Evolutionary conservation across 2,329 filamentous ascomycete species (phyloP).

Genomic region (Botrytis elliptica): DNA sequence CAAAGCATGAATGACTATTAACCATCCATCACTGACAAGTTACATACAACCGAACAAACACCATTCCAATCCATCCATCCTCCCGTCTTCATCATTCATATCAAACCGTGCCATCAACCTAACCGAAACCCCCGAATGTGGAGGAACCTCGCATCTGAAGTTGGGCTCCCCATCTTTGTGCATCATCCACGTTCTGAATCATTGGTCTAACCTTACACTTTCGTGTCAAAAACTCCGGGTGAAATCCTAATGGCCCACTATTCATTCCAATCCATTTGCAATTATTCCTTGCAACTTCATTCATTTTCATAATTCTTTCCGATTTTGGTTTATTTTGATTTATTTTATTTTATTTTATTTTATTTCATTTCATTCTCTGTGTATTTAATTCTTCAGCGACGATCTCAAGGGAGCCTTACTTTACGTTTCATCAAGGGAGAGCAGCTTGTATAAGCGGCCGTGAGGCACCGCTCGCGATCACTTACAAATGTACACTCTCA

Average conservation of each 20-base stretch:
- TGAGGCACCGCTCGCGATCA: conserved; percentile 12
- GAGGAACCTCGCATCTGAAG: conserved; percentile 15
- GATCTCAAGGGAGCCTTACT: conserved; percentile 12
- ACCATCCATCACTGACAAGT: not conserved
- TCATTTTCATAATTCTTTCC: conserved; percentile 1
- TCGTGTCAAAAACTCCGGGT: conserved; percentile 19
- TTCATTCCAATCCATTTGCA: conserved; percentile 1
- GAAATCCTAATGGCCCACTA: conserved; percentile 13
- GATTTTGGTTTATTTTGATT: not conserved
- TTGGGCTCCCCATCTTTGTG: conserved; percentile 16
- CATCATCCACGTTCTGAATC: not conserved
- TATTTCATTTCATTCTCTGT: not conserved
- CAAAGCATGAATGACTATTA: not conserved
- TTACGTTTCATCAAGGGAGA: conserved; percentile 10
- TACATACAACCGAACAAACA: not conserved
- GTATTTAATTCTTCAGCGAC: not conserved
- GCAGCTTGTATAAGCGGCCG: conserved; percentile 4
- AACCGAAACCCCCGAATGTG: conserved; percentile 10
- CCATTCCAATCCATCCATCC: not conserved
- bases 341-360: not conserved
- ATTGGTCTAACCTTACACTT: not conserved
- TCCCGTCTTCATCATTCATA: conserved; percentile 4
- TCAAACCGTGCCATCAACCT: conserved; percentile 9
- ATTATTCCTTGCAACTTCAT: not conserved
- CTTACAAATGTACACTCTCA: not conserved